Evolutionary conservation across 148 eudicot genomes (phyloP), one percentile per base, ranked within the genome.

Genomic region (Nyssa sinensis): DNA sequence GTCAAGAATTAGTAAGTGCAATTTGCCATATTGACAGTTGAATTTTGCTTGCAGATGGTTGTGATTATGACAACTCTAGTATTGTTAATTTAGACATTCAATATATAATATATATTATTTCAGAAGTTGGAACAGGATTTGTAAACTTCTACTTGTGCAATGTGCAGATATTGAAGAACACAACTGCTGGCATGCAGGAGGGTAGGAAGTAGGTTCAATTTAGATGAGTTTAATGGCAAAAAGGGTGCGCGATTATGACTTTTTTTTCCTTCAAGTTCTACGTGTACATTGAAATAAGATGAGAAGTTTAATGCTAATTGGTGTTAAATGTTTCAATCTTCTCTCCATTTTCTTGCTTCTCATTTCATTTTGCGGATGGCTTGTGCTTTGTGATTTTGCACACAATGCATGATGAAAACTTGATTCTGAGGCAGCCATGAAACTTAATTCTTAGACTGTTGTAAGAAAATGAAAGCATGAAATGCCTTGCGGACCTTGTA

Each of bases 131-230:
- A 44, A 58, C 59, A 37, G 5, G 23, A 31, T 3, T 14, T 47
- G 37, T 27, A 30, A 44, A 64, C 33, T 51, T 72, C 59, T 70
- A 17, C 30, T 39, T 24, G 65, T 79, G 62, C 27, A 32, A 34
- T 60, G 6, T 80, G 80, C 93, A 91, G 96, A 91, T 91, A 78
- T 29, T 91, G 88, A 91, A 91, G 89, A 92, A 92, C 74, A 92
- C 97, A 59, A 92, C 97, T 14, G 88, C 90, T 19, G 91, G 94
- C 25, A 64, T 85, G 66, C 79, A 91, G 84, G 82, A 87, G 80
- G 86, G 97, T 69, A 71, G 89, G 86, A 77, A 86, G 75, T 79
- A 75, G 84, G 39, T 34, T 73, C 66, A 82, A 75, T 19, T 71
- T 58, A 9, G 81, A 78, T 55, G 73, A 63, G 37, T 23, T 16